phyloP scores from a whole-genome alignment of 208 protist species.

The Leishmania lainsoni region DNA sequence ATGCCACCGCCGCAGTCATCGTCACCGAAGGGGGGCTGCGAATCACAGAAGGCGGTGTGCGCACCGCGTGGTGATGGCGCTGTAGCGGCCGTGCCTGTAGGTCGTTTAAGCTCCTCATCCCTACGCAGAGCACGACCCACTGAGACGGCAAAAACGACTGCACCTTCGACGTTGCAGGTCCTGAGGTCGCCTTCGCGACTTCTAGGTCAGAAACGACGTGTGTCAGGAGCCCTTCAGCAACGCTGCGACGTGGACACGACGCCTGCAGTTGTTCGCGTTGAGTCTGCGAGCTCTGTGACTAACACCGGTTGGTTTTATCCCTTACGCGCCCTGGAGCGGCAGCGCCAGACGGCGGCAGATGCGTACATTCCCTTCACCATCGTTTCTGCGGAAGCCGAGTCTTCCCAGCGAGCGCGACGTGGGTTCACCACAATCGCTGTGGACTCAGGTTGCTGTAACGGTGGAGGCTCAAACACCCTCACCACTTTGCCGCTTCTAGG shows the following conservation, averaged over 20 bases:
- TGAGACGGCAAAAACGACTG: neutral
- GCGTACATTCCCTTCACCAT: constrained; percentile 17
- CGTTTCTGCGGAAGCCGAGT: constrained; percentile 2
- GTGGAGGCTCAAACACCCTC: neutral
- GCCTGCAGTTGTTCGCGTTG: too few species aligned
- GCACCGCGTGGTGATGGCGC: neutral
- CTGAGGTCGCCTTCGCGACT: neutral
- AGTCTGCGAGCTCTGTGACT: neutral
- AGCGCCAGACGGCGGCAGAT: constrained; percentile 1
- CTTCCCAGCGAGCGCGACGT: neutral
- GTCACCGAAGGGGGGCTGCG: neutral
- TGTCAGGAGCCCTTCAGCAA: neutral
- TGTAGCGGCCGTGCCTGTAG: neutral
- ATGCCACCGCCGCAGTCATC: neutral
- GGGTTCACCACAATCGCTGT: neutral
- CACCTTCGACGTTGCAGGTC: neutral
- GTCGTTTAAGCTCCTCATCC: neutral
- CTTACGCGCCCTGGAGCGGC: constrained; percentile 3
- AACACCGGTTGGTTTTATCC: constrained; percentile 7
- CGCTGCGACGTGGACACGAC: neutral
- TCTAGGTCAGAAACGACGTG: neutral
- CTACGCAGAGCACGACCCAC: neutral
- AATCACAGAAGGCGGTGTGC: neutral
- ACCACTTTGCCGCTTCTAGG: neutral
- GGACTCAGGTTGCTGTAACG: neutral